Conservation (phyloP, 1,284 basidiomycete species). For the Rhodotorula sp. region DNA sequence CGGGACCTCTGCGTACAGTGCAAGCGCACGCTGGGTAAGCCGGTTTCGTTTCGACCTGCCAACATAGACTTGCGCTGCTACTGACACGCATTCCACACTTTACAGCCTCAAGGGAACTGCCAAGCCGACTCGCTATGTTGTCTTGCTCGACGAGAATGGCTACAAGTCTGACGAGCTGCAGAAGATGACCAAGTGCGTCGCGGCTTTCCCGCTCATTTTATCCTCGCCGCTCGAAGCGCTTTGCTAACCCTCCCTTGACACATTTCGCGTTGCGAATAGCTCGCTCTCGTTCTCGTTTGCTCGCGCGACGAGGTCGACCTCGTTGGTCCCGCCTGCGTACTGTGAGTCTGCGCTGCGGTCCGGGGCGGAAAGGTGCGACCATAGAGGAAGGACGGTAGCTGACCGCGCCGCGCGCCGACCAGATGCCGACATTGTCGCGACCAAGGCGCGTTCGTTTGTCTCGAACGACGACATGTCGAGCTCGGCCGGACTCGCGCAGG, state of each 20-base stretch:
- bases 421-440: constrained; percentile 52
- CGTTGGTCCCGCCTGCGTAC: constrained; percentile 50
- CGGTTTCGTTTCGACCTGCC: background rate
- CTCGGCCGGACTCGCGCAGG: background rate
- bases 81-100: background rate
- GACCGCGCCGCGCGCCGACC: background rate
- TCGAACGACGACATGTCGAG: constrained; percentile 46
- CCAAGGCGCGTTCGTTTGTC: constrained; percentile 50
- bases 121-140: constrained; percentile 11
- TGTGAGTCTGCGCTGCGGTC: constrained; percentile 23
- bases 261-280: constrained; percentile 37
- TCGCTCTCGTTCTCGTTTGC: constrained; percentile 51
- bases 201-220: constrained; percentile 1
- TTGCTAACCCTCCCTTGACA: background rate
- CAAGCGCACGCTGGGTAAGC: constrained; percentile 37
- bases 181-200: constrained; percentile 26
- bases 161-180: constrained; percentile 48
- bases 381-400: too few species aligned
- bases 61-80: too few species aligned
- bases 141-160: constrained; percentile 48
- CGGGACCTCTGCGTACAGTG: constrained; percentile 41
- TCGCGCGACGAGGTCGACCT: constrained; percentile 51
- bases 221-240: too few species aligned
- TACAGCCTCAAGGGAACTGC: constrained; percentile 29
- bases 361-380: background rate